Percentiles rank a stretch among this genome's conserved stretches.
These are phyloP conservation scores for Aureobasidium subglaciale DNA, from an alignment of 2,329 filamentous ascomycete species.

Conservation along the genomic window DNA sequence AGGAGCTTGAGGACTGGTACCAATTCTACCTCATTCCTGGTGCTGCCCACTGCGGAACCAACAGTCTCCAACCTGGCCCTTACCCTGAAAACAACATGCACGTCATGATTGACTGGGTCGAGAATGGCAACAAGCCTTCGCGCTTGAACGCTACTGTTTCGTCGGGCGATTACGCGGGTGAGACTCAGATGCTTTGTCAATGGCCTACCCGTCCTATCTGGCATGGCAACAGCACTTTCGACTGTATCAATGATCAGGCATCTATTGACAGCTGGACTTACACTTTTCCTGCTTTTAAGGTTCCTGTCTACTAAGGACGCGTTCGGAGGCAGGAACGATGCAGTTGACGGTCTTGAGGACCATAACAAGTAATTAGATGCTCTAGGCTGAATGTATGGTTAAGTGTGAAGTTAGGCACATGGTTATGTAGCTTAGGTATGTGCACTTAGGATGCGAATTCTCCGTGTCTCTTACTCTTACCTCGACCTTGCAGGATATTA, in stretches of 20 bases:
- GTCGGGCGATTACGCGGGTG: slow-evolving; percentile 24
- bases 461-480: no score
- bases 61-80: slow-evolving; percentile 32
- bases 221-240: slow-evolving; percentile 28
- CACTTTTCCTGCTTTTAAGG: slow-evolving; percentile 33
- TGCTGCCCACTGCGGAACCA: slow-evolving; percentile 45
- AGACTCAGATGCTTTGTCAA: slow-evolving; percentile 34
- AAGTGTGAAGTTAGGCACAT: no score
- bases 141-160: slow-evolving; percentile 37
- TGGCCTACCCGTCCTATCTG: slow-evolving; percentile 40
- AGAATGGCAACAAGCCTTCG: slow-evolving; percentile 40
- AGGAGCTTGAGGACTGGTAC: slow-evolving; percentile 46
- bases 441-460: no score
- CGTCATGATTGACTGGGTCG: slow-evolving; percentile 47
- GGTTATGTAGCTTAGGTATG: no score
- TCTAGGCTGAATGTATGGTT: no score
- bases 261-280: slow-evolving; percentile 36
- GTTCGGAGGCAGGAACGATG: no score
- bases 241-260: slow-evolving; percentile 34
- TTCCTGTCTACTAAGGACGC: slow-evolving; percentile 34
- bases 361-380: no score
- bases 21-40: slow-evolving; percentile 49
- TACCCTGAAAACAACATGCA: slow-evolving; percentile 41
- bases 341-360: no score
- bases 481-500: no score